Evolutionary conservation across 2,329 filamentous ascomycete genomes (phyloP), one percentile per base, ranked within the genome.

Genomic region (Pezicula rhizophila): DNA sequence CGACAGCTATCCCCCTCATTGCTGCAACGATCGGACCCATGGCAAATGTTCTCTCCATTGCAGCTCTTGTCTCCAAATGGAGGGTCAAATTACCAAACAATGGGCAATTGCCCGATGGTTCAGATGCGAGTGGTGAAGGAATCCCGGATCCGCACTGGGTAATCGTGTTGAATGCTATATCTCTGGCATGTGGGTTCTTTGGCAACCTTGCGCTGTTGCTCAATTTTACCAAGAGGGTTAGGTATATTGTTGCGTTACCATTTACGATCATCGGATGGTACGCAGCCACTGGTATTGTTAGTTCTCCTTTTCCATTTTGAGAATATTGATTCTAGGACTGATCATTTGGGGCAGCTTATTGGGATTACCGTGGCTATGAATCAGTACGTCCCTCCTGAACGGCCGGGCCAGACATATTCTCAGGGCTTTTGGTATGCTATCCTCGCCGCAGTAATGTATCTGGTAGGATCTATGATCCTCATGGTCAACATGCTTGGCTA

Each of bases 401-500:
- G 28, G 54, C 73, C 49, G 50, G 72, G 38, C 67, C 75, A 40
- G 62, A 76, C 57, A 58, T 86, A 84, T 61, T 84, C 81, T 0
- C 81, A 87, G 61, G 83, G 82, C 0, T 87, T 79, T 59, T 87
- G 83, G 81, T 81, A 85, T 59, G 84, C 79, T 1, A 72, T 87
- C 11, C 76, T 84, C 18, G 82, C 83, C 1, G 79, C 82, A 2
- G 64, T 70, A 1, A 69, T 86, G 8, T 87, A 87, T 62, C 70
- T 82, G 38, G 60, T 84, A 14, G 79, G 82, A 51, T 79, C 78
- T 5, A 71, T 79, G 62, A 70, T 85, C 8, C 66, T 87, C 1
- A 81, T 85, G 74, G 65, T 84, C 52, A 87, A 87, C 55, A 85
- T 87, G 79, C 65, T 84, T 15, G 83, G 83, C 2, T 85, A 84